Evolutionary conservation across 164 flowering plant species (phyloP), one percentile per base, ranked within the genome.

Genomic region (Stephania japonica): DNA sequence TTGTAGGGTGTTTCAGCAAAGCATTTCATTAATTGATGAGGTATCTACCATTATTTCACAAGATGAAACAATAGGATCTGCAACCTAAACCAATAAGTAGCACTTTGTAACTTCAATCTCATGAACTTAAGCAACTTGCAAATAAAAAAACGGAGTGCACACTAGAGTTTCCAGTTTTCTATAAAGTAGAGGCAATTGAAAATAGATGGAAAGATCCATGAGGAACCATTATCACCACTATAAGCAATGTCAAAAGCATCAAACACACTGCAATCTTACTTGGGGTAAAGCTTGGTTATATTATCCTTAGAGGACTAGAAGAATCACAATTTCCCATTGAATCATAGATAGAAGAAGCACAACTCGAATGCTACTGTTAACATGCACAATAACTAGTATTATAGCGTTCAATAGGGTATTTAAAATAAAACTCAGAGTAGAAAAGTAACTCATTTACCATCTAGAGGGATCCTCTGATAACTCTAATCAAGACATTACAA

Each of bases 1-100:
- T 90, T 92, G 87, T 96, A 92, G 23, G 99, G 98, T 67, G 98
- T 96, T 85, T 96, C 99, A 77, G 98, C 99, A 90, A 92, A 96
- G 79, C 99, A 93, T 80, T 92, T 96, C 95, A 96, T 89, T 13
- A n/a, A n/a, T n/a, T n/a, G 99, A 93, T 69, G 99, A 96, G 11
- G 98, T 85, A 79, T 93, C 99, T 85, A 92, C 97, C 75, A 96
- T 98, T 14, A 98, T 96, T 83, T 96, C 99, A 86, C 98, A 96
- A 73, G 93, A 96, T 65, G 99, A 87, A 66, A 93, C 99, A 69
- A 96, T 98, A 19, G 98, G 99, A 86, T 96, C 99, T 50, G 99
- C 99, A 43, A 96, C 99, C 99, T 96, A 83, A 42, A 83, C 50
- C 66, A 74, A 76, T 68, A 72, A 42, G 49, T 56, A 26, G 7